Base-by-base conservation (phyloP, 441 rosid genomes). In the Gossypium schwendimanii region DNA sequence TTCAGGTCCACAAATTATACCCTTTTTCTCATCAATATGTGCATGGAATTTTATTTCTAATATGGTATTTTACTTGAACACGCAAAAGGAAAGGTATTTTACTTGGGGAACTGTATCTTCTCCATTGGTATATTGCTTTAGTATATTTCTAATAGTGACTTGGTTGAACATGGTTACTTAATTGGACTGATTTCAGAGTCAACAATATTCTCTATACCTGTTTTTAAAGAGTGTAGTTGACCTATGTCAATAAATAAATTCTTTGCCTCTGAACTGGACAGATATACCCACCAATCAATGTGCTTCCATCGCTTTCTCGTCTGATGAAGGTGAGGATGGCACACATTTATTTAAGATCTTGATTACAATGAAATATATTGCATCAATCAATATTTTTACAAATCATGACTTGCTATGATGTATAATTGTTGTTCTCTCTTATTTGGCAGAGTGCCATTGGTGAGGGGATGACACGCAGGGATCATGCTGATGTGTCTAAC, bases 231-330 rank as follows among this genome's bases (percentile, higher is more conserved):
- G 12, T 18, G 53, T 41, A 41, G 52, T 41, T 63, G 9, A 39
- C 21, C 15, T 39, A 12, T 41, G 9, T 20, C 28, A 2, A 63
- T 41, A 9, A 39, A 63, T 10, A 20, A 41, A 36, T 63, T 63
- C 17, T 6, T 3, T 70, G 6, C 49, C 59, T 80, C 39, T 68
- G 69, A 69, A 58, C 58, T 69, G 68, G 70, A 71, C 97, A 95
- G 99, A 95, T 95, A 74, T 93, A 91, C 76, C 99, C 99, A 20
- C 99, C 99, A 21, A 95, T 95, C 59, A 95, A 95, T 76, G 99
- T 95, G 63, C 99, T 95, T n/a, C 99, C 98, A 24, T 95, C 99
- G 0, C 84, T 95, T n/a, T 95, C 99, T 77, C 98, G 99, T 63
- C 80, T 95, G 69, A 95, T 91, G 98, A 93, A 93, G 95, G 98